Evolutionary conservation across 202 grass and related monocot species (phyloP).

Genomic region (Panicum virgatum): DNA sequence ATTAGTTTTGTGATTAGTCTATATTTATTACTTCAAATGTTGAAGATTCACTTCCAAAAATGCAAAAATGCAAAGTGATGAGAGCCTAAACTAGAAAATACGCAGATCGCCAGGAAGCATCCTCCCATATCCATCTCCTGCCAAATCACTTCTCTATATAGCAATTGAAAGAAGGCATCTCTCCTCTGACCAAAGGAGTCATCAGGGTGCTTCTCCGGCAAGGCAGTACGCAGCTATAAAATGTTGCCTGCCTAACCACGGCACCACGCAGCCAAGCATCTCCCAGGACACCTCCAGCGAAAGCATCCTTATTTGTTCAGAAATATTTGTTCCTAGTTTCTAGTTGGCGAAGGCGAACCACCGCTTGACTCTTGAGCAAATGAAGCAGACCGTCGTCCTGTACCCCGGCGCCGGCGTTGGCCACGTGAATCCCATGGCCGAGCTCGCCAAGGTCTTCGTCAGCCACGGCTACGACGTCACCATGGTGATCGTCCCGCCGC

Average conservation of each 20-base stretch:
- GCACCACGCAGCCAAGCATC: not conserved
- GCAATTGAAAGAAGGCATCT: not conserved
- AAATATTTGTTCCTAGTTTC: not conserved
- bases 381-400: constrained; percentile 41
- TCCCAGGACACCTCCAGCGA: not conserved
- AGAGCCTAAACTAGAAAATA: not conserved
- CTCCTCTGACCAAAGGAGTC: not conserved
- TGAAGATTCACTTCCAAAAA: no score
- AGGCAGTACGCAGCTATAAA: constrained; percentile 2
- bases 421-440: constrained; percentile 41
- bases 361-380: not conserved
- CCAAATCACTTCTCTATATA: no score
- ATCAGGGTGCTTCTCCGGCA: not conserved
- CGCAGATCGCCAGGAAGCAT: not conserved
- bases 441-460: constrained; percentile 45
- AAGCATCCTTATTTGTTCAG: not conserved
- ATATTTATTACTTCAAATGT: no score
- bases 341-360: no score
- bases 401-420: constrained; percentile 45
- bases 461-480: constrained; percentile 37
- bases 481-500: constrained; percentile 36
- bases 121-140: not conserved
- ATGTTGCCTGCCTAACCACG: not conserved
- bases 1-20: no score
- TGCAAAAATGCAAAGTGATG: no score